Percentiles rank a stretch among this genome's conserved stretches.
Conservation (phyloP, 2,329 filamentous ascomycete species). For the Epichloe bromicola region DNA sequence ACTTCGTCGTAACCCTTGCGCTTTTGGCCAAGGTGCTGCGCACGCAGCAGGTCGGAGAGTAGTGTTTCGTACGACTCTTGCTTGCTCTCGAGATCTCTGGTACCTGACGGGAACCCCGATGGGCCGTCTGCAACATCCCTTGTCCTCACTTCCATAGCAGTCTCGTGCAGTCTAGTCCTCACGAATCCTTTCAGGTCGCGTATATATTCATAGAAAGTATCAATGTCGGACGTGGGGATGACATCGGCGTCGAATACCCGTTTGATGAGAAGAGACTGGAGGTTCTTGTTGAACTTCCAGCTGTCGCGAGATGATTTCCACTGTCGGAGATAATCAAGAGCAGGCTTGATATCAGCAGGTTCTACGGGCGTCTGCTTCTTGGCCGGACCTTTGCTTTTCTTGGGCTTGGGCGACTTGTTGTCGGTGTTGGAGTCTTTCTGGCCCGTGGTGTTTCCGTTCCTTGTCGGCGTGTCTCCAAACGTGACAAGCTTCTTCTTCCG, state of each 20-base stretch:
- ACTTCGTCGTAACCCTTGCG: constrained; percentile 41
- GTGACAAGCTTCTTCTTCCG: constrained; percentile 35
- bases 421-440: constrained; percentile 7
- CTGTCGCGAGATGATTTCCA: constrained; percentile 56
- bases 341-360: constrained; percentile 40
- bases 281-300: constrained; percentile 97
- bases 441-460: constrained; percentile 13
- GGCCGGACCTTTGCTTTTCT: constrained; percentile 24
- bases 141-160: constrained; percentile 48
- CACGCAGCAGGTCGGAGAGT: constrained; percentile 34
- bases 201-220: constrained; percentile 64
- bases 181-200: constrained; percentile 64
- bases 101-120: constrained; percentile 35
- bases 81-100: constrained; percentile 34
- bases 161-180: constrained; percentile 53
- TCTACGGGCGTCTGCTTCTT: constrained; percentile 27
- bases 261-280: constrained; percentile 75
- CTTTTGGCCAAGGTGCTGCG: constrained; percentile 24
- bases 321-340: constrained; percentile 63
- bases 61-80: constrained; percentile 41
- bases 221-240: constrained; percentile 57
- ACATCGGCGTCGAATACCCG: constrained; percentile 61
- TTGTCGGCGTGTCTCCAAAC: constrained; percentile 31
- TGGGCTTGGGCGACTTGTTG: constrained; percentile 21
- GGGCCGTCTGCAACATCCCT: constrained; percentile 39